Conservation (phyloP, 768 basidiomycete species). For the Hemileccinum impolitum region DNA sequence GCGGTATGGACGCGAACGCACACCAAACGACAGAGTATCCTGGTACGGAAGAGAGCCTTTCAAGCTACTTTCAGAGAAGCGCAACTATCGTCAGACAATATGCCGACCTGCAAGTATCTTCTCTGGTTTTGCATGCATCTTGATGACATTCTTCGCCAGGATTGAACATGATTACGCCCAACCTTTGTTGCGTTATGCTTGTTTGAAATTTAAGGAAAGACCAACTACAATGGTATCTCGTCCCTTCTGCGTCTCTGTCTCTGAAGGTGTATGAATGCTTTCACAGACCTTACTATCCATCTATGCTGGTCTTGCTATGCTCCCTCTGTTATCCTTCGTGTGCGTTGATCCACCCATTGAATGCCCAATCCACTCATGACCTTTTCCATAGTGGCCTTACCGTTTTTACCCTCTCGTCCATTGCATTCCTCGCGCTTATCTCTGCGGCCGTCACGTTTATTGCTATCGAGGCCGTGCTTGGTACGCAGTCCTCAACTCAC, state of each 20-base stretch:
- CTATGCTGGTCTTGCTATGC: slow-evolving; percentile 36
- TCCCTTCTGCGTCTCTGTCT: background rate
- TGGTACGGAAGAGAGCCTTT: slow-evolving; percentile 17
- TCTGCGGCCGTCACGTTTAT: slow-evolving; percentile 32
- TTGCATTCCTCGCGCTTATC: slow-evolving; percentile 36
- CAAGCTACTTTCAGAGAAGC: slow-evolving; percentile 29
- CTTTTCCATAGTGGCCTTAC: slow-evolving; percentile 26
- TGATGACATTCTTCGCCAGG: slow-evolving; percentile 21
- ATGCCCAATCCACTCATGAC: slow-evolving; percentile 4
- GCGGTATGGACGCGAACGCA: slow-evolving; percentile 11
- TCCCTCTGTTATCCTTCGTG: slow-evolving; percentile 38
- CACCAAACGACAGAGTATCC: background rate
- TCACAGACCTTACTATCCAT: slow-evolving; percentile 40
- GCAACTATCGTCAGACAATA: slow-evolving; percentile 26
- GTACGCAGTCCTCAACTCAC: slow-evolving; percentile 14
- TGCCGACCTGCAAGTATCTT: slow-evolving; percentile 24
- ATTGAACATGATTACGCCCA: slow-evolving; percentile 45
- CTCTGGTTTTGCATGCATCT: background rate
- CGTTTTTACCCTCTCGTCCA: slow-evolving; percentile 35
- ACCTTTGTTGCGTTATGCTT: slow-evolving; percentile 31
- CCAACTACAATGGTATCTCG: slow-evolving; percentile 26
- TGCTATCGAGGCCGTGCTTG: slow-evolving; percentile 26
- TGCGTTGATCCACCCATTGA: slow-evolving; percentile 23
- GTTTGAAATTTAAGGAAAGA: slow-evolving; percentile 19
- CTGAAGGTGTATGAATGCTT: slow-evolving; percentile 6